Conservation (phyloP, 495 filamentous ascomycete species). For the Neurospora sp. region DNA sequence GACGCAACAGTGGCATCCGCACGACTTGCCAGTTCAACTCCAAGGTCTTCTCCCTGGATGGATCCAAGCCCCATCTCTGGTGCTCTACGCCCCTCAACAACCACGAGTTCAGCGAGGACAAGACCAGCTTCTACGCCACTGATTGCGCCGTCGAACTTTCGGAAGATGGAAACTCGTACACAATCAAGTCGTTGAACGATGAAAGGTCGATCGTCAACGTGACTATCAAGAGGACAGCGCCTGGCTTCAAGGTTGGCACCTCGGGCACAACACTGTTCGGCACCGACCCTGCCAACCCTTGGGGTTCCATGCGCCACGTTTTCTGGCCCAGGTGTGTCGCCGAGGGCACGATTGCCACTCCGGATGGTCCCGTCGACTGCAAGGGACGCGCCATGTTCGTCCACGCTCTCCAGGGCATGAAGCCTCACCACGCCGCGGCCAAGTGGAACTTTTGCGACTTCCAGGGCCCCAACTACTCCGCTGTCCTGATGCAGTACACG, state of each 20-base stretch:
- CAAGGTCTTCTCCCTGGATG: slow-evolving; percentile 72
- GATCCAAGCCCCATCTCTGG: slow-evolving; percentile 65
- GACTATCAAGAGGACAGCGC: slow-evolving; percentile 61
- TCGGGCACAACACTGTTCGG: slow-evolving; percentile 79
- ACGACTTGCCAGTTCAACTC: slow-evolving; percentile 85
- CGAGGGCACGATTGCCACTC: slow-evolving; percentile 75
- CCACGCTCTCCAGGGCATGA: slow-evolving; percentile 93
- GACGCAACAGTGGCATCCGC: slow-evolving; percentile 60
- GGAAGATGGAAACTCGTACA: slow-evolving; percentile 70
- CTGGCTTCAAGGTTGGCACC: slow-evolving; percentile 79
- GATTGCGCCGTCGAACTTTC: slow-evolving; percentile 73
- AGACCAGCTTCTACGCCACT: slow-evolving; percentile 72
- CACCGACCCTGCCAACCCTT: slow-evolving; percentile 72
- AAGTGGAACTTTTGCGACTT: slow-evolving; percentile 92
- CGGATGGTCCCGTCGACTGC: slow-evolving; percentile 73
- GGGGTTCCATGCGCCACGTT: slow-evolving; percentile 82
- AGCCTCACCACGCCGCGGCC: slow-evolving; percentile 91
- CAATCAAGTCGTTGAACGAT: slow-evolving; percentile 77
- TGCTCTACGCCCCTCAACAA: slow-evolving; percentile 65
- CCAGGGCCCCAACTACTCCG: slow-evolving; percentile 76
- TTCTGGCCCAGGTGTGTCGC: slow-evolving; percentile 86
- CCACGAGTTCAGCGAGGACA: slow-evolving; percentile 74
- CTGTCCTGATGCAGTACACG: slow-evolving; percentile 89
- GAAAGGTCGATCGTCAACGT: slow-evolving; percentile 69
- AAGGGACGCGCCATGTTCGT: slow-evolving; percentile 67